Percentiles rank a stretch among this genome's conserved stretches.
Conservation (phyloP, 148 eudicot genomes). For the Polygonum aviculare region DNA sequence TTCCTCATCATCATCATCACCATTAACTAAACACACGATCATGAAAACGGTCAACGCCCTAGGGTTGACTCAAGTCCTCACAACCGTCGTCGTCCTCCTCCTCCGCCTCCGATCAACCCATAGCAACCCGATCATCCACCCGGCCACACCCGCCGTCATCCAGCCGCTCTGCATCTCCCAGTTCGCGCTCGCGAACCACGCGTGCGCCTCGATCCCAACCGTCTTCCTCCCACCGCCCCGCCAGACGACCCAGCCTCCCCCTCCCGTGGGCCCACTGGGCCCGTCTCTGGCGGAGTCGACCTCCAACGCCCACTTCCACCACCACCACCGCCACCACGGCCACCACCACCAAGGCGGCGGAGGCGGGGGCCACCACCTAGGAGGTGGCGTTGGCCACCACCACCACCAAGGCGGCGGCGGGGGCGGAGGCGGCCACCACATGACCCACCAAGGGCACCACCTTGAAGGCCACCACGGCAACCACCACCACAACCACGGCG, state of each 20-base stretch:
- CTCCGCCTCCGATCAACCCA: background rate
- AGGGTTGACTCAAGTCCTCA: background rate
- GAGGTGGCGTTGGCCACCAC: background rate
- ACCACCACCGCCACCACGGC: background rate
- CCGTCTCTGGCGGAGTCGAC: background rate
- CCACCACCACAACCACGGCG: background rate
- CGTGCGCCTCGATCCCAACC: slow-evolving; percentile 49
- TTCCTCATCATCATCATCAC: no score
- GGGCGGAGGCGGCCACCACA: background rate
- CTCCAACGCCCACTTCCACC: background rate
- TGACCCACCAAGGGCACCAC: background rate
- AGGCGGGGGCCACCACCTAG: no score
- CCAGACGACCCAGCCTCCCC: slow-evolving; percentile 16
- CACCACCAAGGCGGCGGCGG: background rate
- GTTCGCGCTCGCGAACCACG: slow-evolving; percentile 62
- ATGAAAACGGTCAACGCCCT: background rate
- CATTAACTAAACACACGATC: background rate
- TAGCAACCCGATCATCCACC: background rate
- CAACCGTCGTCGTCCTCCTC: background rate
- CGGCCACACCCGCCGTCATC: slow-evolving; percentile 16
- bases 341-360: background rate
- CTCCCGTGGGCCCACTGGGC: background rate
- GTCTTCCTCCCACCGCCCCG: slow-evolving; percentile 28
- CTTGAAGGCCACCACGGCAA: background rate
- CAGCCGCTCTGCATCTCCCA: slow-evolving; percentile 54